Percentiles rank a stretch among this genome's conserved stretches.
phyloP scores from a whole-genome alignment of 2,329 filamentous ascomycete species.

The Pestalotiopsis sp. region DNA sequence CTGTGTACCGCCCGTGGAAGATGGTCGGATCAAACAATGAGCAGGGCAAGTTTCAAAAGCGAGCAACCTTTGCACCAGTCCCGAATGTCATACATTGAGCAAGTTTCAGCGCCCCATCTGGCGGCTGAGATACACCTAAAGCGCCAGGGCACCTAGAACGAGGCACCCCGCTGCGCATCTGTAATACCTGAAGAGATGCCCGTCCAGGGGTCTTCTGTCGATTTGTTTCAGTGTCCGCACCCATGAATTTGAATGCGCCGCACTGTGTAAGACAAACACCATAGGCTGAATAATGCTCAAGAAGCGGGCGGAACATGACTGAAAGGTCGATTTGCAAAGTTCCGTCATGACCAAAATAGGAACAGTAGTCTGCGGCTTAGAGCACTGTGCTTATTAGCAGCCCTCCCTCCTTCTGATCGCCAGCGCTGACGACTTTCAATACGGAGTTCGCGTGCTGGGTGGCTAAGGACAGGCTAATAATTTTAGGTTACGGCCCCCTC shows the following conservation, averaged over 20 bases:
- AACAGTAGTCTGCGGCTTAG: background rate
- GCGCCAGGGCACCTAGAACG: too few species aligned
- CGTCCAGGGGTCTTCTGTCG: background rate
- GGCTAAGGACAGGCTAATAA: background rate
- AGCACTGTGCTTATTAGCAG: too few species aligned
- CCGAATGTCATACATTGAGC: slow-evolving; percentile 5
- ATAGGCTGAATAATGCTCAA: background rate
- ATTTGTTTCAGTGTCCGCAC: background rate
- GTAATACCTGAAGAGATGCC: background rate
- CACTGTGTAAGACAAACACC: background rate
- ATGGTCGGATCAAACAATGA: background rate
- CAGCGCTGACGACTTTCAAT: background rate
- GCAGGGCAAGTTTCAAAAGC: slow-evolving; percentile 9
- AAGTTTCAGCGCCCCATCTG: slow-evolving; percentile 3
- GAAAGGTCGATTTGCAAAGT: background rate
- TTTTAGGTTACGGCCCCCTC: background rate
- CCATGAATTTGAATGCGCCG: background rate
- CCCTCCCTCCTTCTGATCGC: background rate
- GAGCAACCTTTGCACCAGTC: background rate
- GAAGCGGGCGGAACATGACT: background rate
- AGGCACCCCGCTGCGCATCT: too few species aligned
- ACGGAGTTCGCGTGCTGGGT: background rate
- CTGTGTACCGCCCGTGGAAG: background rate
- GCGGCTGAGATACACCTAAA: background rate
- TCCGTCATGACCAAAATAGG: background rate